Base-by-base conservation (phyloP, 768 basidiomycete genomes). In the Dentipellis sp. region DNA sequence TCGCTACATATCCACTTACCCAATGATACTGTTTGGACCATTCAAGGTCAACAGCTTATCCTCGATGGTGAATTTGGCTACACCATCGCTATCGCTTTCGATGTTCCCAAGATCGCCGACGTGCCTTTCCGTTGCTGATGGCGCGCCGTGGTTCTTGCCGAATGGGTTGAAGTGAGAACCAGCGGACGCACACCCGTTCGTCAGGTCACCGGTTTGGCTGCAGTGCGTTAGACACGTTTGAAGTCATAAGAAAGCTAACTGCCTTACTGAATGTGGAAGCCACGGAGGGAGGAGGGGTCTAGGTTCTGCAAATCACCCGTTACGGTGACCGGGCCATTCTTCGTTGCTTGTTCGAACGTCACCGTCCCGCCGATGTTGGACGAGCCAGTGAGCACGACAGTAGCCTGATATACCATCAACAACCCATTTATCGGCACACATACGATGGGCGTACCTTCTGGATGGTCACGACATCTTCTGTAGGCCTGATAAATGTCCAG, bases 51-150 rank as follows among this genome's bases (percentile, higher is more conserved):
- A 79, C 35, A 77, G 58, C 23, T 66, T 60, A 66, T 91, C 88
- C 50, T 76, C 70, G 62, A 91, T 74, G 16, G 70, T 74, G 66
- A 91, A 75, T 10, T 65, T 67, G 11, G 84, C 85, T 16, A 70
- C 71, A 49, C 89, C 91, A 36, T 69, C 61, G 17, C 67, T 69
- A 65, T 92, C 78, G 49, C 79, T 76, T 63, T 78, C 62, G 65
- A 92, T 80, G 65, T 92, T 91, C 5, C 90, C 90, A 59, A 88
- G 66, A 62, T 88, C 85, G 0, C 90, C 90, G 29, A 86, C 81
- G 67, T 91, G 90, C 56, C 88, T 74, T 46, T 73, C 71, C 11
- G 65, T 50, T 53, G 81, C 79, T 9, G 68, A 66, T 10, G 78
- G 86, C 3, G 77, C 84, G 56, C 88, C 88, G 61, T 92, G 91